phyloP scores from a whole-genome alignment of 2,329 filamentous ascomycete genomes.

The Clonostachys sp. region DNA sequence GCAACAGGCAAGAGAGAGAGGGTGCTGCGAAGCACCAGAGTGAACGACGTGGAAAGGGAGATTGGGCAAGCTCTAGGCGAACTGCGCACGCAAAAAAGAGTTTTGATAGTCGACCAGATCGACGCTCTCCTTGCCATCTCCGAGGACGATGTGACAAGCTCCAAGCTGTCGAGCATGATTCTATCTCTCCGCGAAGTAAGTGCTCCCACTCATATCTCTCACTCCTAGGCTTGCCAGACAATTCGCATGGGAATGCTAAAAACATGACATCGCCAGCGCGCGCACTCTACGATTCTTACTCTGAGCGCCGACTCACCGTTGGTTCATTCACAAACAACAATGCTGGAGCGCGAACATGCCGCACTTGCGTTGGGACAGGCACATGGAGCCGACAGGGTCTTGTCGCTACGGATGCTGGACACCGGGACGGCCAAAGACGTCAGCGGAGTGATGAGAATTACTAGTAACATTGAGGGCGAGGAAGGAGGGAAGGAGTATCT shows the following conservation, averaged over 20 bases:
- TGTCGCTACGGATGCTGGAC: conserved; percentile 73
- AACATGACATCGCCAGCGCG: conserved; percentile 11
- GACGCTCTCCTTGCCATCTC: conserved; percentile 61
- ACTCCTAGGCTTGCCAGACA: too few species aligned
- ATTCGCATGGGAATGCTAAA: background rate
- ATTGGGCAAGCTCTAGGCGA: conserved; percentile 32
- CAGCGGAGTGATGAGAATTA: conserved; percentile 79
- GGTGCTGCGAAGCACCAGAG: conserved; percentile 19
- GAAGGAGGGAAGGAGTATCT: conserved; percentile 76
- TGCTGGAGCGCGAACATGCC: conserved; percentile 66
- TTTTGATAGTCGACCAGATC: conserved; percentile 63
- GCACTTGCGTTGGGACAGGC: conserved; percentile 67
- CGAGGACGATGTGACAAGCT: conserved; percentile 34
- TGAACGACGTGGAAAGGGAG: conserved; percentile 28
- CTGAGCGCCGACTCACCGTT: conserved; percentile 72
- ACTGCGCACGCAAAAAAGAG: conserved; percentile 25
- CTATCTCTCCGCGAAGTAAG: conserved; percentile 59
- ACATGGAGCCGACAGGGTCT: conserved; percentile 68
- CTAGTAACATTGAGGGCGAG: conserved; percentile 37
- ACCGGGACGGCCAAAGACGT: conserved; percentile 89
- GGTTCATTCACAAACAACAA: conserved; percentile 54
- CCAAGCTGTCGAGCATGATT: conserved; percentile 50
- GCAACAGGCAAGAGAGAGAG: conserved; percentile 7
- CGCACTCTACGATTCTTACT: conserved; percentile 63
- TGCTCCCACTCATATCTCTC: conserved; percentile 10